Evolutionary conservation across 2,329 filamentous ascomycete species (phyloP), one percentile per base, ranked within the genome.

Genomic region (Biscogniauxia sp.): DNA sequence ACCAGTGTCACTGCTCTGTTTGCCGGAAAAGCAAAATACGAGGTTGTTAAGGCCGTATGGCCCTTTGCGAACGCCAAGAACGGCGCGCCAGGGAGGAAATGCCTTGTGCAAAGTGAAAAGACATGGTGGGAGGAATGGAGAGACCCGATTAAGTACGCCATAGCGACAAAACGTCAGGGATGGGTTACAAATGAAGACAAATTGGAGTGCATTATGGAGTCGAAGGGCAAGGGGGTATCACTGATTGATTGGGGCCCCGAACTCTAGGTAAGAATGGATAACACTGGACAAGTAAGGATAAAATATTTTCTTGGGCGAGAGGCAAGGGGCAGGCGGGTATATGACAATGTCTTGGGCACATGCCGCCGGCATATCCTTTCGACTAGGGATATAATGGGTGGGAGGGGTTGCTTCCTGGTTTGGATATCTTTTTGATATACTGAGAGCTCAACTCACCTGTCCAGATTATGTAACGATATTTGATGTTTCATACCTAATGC

Each of bases 31-130:
- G 80, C 78, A 69, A 80, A 78, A 63, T 86, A 85, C 64, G 83
- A 85, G 69, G 80, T 84, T 2, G 77, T 83, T 54, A 82, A 84
- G 68, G 77, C 79, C 1, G 78, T 86, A 1, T 86, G 84, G 83
- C 84, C 83, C 3, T 86, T 84, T 72, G 83, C 83, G 1, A 81
- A 80, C 63, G 74, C 76, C 3, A 75, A 70, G 67, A 79, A 73
- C 64, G 81, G 75, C 49, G 80, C 81, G 62, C 69, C 63, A n/a
- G 78, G 70, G 13, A 76, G 80, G 54, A 72, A 70, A 56, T 84
- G 78, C 64, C 75, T 77, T 2, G 81, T 85, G n/a, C 81, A 84
- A 70, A 82, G 77, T 60, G 83, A 86, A 70, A 82, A 84, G 68
- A 76, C 75, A 2, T 86, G 83, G 83, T 86, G 82, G 79, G 74